Evolutionary conservation across 768 basidiomycete species (phyloP), one percentile per base, ranked within the genome.

Genomic region (Termitomyces sp.): DNA sequence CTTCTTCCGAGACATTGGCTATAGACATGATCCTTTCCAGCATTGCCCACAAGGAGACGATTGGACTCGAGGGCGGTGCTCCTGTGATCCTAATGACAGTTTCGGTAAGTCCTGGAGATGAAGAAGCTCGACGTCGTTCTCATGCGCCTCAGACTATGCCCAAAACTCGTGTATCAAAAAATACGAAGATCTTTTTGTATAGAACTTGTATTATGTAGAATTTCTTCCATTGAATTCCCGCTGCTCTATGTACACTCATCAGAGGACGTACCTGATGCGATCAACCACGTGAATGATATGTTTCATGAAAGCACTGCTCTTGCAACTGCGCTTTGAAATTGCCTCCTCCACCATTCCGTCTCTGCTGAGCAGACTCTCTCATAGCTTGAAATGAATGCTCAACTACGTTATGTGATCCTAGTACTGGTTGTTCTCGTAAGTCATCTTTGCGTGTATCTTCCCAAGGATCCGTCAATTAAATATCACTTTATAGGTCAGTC

Each of bases 1-100:
- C 65, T 94, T 88, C 66, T 94, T 94, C 72, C 62, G 70, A 44
- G 90, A 94, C 62, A 91, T 95, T 36, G 94, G 92, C 0, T 95
- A 94, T 68, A 73, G 80, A 58, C 91, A 95, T 57, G 81, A 88
- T 52, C 84, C 82, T 5, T 92, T 90, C 74, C 85, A 88, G 63
- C 88, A 88, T 59, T 90, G 91, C 70, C 84, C 85, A 0, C 66
- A 73, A 56, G 85, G 83, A 15, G 72, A 77, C 9, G 62, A 70
- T 4, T 89, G 88, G 77, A 61, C 65, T 1, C 69, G 75, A 53
- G 84, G 85, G 4, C 81, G 79, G 44, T 91, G 91, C 64, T 80
- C 85, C 60, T 93, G 90, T 66, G 82, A 90, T 66, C 78, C 79
- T n/a, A 69, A 66, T 32, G 80, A 88, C 54, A 86, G 79, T 60